Conservation (phyloP, 768 basidiomycete species). For the Auricularia sp. region DNA sequence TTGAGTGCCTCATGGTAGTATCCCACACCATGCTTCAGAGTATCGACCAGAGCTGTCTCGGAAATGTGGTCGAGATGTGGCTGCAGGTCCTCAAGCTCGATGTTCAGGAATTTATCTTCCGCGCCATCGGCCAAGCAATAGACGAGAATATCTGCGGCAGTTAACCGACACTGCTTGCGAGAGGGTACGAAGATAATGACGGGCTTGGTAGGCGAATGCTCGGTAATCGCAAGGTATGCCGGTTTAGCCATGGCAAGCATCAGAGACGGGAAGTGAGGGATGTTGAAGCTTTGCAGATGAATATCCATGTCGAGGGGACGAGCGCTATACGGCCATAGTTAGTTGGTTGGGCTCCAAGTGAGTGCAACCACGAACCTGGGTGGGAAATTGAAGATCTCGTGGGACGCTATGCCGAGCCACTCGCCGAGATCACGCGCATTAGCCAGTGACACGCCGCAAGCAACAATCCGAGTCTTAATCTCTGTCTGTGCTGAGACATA, state of each 20-base stretch:
- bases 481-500: slow-evolving; percentile 93
- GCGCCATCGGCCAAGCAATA: slow-evolving; percentile 86
- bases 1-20: slow-evolving; percentile 92
- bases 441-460: slow-evolving; percentile 88
- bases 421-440: slow-evolving; percentile 94
- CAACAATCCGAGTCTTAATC: slow-evolving; percentile 86
- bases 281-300: slow-evolving; percentile 88
- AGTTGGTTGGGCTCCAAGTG: background rate
- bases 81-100: slow-evolving; percentile 69
- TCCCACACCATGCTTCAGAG: slow-evolving; percentile 80
- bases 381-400: slow-evolving; percentile 96
- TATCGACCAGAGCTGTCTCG: slow-evolving; percentile 68
- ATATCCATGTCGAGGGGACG: slow-evolving; percentile 97
- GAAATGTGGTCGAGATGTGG: slow-evolving; percentile 80
- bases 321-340: slow-evolving; percentile 39
- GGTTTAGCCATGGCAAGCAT: slow-evolving; percentile 99
- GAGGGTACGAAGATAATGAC: slow-evolving; percentile 91
- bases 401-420: slow-evolving; percentile 92
- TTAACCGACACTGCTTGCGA: slow-evolving; percentile 85
- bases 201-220: slow-evolving; percentile 76
- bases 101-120: slow-evolving; percentile 78
- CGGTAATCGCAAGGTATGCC: slow-evolving; percentile 83
- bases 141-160: slow-evolving; percentile 80
- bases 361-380: slow-evolving; percentile 47
- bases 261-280: slow-evolving; percentile 95